Evolutionary conservation across 441 rosid species (phyloP).

Genomic region (Populus hybrid): DNA sequence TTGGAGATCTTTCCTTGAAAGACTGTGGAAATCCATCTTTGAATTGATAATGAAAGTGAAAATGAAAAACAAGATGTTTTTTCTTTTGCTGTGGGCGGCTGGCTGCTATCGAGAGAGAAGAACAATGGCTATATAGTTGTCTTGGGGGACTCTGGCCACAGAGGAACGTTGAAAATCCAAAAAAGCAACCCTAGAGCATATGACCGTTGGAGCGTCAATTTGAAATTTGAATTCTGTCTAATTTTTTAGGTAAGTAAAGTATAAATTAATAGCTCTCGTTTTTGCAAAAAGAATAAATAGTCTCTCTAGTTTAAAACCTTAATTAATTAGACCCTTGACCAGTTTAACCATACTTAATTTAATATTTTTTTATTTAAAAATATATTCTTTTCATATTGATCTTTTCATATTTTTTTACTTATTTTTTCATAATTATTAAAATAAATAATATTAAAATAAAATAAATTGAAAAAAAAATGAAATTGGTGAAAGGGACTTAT

Average conservation of each 20-base stretch:
- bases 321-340: too few relatives aligned
- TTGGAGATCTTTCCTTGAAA: conserved; percentile 82
- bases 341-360: too few relatives aligned
- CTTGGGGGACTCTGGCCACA: not conserved
- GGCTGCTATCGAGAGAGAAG: not conserved
- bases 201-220: conserved; percentile 67
- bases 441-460: too few relatives aligned
- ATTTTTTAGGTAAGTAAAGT: not conserved
- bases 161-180: conserved; percentile 2
- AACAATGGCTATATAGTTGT: conserved; percentile 11
- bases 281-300: too few relatives aligned
- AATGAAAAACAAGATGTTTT: not conserved
- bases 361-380: too few relatives aligned
- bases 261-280: too few relatives aligned
- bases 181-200: conserved; percentile 39
- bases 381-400: too few relatives aligned
- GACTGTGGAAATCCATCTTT: conserved; percentile 73
- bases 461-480: too few relatives aligned
- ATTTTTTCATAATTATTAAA: too few relatives aligned
- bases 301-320: too few relatives aligned
- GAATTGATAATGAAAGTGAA: not conserved
- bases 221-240: conserved; percentile 44
- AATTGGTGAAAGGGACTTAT: too few relatives aligned
- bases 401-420: not conserved
- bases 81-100: conserved; percentile 2